Percentiles rank a stretch among this genome's conserved stretches.
These are phyloP conservation scores for Rhizodiscina lignyota DNA, from an alignment of 495 filamentous ascomycete genomes.

Conservation along the genomic window DNA sequence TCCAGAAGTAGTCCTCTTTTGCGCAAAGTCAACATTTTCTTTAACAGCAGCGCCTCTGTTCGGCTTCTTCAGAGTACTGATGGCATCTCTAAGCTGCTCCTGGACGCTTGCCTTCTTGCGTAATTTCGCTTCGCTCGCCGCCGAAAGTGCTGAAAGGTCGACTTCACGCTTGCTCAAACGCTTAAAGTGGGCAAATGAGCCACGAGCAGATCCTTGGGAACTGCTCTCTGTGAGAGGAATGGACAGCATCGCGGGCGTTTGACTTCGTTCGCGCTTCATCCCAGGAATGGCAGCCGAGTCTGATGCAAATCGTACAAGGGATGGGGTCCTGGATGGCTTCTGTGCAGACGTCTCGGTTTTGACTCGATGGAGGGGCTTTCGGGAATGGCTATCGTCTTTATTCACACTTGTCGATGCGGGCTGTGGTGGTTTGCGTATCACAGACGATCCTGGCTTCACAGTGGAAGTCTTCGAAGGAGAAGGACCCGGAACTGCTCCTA, in stretches of 20 bases:
- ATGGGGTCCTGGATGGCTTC: no score
- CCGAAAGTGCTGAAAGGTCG: conserved; percentile 40
- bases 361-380: no score
- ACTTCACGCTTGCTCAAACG: conserved; percentile 50
- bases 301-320: conserved; percentile 55
- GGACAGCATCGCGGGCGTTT: no score
- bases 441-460: conserved; percentile 24
- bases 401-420: no score
- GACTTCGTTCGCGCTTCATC: conserved; percentile 55
- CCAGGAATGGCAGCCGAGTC: conserved; percentile 33
- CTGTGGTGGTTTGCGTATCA: no score
- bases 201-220: no score
- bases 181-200: no score
- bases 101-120: conserved; percentile 62
- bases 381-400: no score
- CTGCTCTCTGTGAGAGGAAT: no score
- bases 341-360: no score
- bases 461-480: conserved; percentile 41
- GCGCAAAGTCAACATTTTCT: conserved; percentile 52
- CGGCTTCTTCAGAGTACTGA: conserved; percentile 67
- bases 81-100: conserved; percentile 69
- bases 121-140: conserved; percentile 45
- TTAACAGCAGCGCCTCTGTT: conserved; percentile 65
- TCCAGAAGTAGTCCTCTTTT: conserved; percentile 33
- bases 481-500: conserved; percentile 56